Base-by-base conservation (phyloP, 306 rosid species). In the Begonia peltatifolia region DNA sequence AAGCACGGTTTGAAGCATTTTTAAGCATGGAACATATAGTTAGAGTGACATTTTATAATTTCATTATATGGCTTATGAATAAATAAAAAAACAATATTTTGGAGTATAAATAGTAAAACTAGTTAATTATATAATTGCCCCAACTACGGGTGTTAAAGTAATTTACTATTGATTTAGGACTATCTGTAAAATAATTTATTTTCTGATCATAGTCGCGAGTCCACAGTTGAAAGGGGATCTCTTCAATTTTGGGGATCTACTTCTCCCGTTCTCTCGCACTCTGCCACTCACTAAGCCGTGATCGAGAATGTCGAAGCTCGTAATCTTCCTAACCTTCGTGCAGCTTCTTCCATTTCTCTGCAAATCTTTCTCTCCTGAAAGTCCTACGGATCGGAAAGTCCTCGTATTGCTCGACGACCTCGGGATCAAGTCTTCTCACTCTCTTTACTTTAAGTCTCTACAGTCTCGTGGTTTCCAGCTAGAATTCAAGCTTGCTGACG, bases 401-500 rank as follows among this genome's bases (percentile, higher is more conserved):
- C 95, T 90, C 20, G 94, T 90, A 43, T 53, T 90, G 42, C 86
- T 90, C 57, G 99, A 90, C 48, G 99, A 86, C 64, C 70, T 90
- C 50, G 82, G 95, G 46, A 7, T 86, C 76, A 78, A 79, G 71
- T 83, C 99, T 60, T 80, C 99, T 0, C 99, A 90, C 66, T 90
- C 99, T 1, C 44, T 80, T 59, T 90, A 53, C 81, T 81, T 90
- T 83, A 76, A 83, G 41, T 74, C 94, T 23, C 84, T 86, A 41
- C 83, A 75, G 47, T 90, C 95, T 53, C 94, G 95, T 2, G 95
- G 92, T 20, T 86, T 90, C 84, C 79, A 86, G 59, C 94, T 90
- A 69, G 82, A 83, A 18, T 83, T 90, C 80, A 83, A 83, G 76
- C 93, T 90, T 62, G 95, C 99, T 11, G 94, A 83, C 9, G 94